Conservation (phyloP, 495 filamentous ascomycete species). For the Lasiosphaeria hispida region DNA sequence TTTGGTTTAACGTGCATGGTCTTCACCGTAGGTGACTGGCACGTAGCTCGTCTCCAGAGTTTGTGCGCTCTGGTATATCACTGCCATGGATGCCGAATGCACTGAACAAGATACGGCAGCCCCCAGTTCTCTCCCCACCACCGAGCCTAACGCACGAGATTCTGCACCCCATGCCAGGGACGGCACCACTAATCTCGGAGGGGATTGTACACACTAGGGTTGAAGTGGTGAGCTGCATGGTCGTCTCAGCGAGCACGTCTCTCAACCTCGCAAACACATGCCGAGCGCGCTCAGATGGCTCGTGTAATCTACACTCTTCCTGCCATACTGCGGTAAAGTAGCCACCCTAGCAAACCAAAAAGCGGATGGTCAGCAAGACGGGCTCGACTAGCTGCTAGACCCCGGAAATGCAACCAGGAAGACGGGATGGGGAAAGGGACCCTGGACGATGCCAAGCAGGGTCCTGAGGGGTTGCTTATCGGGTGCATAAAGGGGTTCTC, state of each 20-base stretch:
- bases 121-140: background rate
- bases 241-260: too few species aligned
- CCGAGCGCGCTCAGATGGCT: too few species aligned
- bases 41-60: too few species aligned
- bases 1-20: too few species aligned
- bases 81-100: background rate
- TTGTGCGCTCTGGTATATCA: too few species aligned
- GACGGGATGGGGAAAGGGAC: background rate
- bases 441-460: constrained; percentile 10
- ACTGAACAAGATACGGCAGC: constrained; percentile 1
- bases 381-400: background rate
- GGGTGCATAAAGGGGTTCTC: background rate
- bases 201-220: background rate
- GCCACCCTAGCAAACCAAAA: too few species aligned
- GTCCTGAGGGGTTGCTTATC: background rate
- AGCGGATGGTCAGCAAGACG: too few species aligned
- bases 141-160: constrained; percentile 3
- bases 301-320: too few species aligned
- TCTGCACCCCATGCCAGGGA: background rate
- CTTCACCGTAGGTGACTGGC: too few species aligned
- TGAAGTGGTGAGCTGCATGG: too few species aligned
- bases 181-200: constrained; percentile 5
- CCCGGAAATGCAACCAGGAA: constrained; percentile 8
- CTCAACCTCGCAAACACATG: too few species aligned
- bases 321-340: too few species aligned